Percentiles rank a stretch among this genome's conserved stretches.
Conservation (phyloP, 73 alveolate species). For the Halteria grandinella region DNA sequence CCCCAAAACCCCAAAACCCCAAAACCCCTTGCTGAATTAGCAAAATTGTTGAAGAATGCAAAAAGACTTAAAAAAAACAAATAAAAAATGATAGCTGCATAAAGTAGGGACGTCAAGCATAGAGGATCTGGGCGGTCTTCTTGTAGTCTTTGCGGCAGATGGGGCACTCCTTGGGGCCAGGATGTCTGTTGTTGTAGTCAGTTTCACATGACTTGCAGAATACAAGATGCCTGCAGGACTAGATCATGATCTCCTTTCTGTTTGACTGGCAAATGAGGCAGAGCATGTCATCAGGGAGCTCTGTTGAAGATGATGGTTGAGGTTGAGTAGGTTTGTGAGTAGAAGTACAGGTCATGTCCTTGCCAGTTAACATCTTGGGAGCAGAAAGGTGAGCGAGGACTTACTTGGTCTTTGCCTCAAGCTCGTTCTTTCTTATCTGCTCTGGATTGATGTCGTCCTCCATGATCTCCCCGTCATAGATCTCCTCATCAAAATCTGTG, state of each 20-base stretch:
- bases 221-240: conserved; percentile 34
- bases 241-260: conserved; percentile 29
- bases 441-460: conserved; percentile 5
- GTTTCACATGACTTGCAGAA: conserved; percentile 33
- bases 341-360: not conserved
- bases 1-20: too few relatives aligned
- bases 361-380: not conserved
- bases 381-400: not conserved
- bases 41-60: too few relatives aligned
- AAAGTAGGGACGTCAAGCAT: too few relatives aligned
- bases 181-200: not conserved
- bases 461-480: conserved; percentile 26
- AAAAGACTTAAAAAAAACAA: too few relatives aligned
- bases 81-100: too few relatives aligned
- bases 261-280: conserved; percentile 20
- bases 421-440: not conserved
- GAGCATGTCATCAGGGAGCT: conserved; percentile 38
- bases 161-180: conserved; percentile 12
- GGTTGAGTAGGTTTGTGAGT: not conserved
- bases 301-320: conserved; percentile 1
- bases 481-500: conserved; percentile 12
- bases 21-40: too few relatives aligned
- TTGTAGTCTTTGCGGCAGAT: conserved; percentile 52
- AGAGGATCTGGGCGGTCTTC: conserved; percentile 16
- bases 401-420: conserved; percentile 17